Evolutionary conservation across 176 grass and related monocot species (phyloP).

Genomic region (Rhynchospora tenuis): DNA sequence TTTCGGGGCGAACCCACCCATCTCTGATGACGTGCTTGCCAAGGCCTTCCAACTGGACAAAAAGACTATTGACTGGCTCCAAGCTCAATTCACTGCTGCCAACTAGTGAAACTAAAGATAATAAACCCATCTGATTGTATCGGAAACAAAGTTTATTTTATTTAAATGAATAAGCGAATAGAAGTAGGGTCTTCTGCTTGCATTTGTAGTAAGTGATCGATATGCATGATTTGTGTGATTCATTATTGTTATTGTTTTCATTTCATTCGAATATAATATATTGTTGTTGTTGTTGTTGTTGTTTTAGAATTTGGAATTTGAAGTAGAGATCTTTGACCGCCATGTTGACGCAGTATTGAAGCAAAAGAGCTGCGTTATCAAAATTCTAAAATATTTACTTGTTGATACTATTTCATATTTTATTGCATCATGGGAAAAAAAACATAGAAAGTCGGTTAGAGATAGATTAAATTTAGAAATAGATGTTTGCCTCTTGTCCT

Average conservation of each 20-base stretch:
- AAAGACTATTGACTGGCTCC: slow-evolving; percentile 22
- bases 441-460: too few species aligned
- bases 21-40: slow-evolving; percentile 18
- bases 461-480: too few species aligned
- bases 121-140: not conserved
- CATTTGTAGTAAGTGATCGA: not conserved
- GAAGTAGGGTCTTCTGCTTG: not conserved
- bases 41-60: slow-evolving; percentile 39
- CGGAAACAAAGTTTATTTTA: not conserved
- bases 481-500: too few species aligned
- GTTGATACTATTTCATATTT: too few species aligned
- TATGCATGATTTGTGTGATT: not conserved
- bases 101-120: not conserved
- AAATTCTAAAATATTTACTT: too few species aligned
- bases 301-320: not conserved
- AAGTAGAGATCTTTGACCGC: not conserved
- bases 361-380: too few species aligned
- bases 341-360: not conserved
- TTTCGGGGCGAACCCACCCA: slow-evolving; percentile 12
- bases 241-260: not conserved
- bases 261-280: not conserved
- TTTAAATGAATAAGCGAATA: slow-evolving; percentile 13
- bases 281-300: not conserved
- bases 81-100: not conserved
- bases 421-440: too few species aligned